Conservation (phyloP, 2,329 filamentous ascomycete species). For the Pseudocercospora cruenta region DNA sequence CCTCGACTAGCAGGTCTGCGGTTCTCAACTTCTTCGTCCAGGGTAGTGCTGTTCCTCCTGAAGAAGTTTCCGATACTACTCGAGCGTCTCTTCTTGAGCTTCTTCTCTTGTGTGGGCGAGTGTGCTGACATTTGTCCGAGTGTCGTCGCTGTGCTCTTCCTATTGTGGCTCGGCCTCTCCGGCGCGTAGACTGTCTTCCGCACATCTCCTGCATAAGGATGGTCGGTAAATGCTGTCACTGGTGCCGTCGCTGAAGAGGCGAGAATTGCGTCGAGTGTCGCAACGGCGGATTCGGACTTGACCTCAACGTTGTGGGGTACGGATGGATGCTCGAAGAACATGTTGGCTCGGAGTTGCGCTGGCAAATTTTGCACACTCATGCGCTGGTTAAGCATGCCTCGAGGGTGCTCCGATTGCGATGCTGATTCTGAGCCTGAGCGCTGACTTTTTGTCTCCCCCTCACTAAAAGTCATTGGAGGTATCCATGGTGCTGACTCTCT, state of each 20-base stretch:
- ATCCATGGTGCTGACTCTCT: slow-evolving; percentile 58
- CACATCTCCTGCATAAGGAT: slow-evolving; percentile 76
- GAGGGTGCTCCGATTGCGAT: slow-evolving; percentile 11
- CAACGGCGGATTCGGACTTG: slow-evolving; percentile 79
- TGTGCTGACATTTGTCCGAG: slow-evolving; percentile 8
- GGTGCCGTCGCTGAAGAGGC: slow-evolving; percentile 87
- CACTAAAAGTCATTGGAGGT: slow-evolving; percentile 31
- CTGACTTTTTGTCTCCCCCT: slow-evolving; percentile 18
- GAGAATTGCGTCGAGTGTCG: slow-evolving; percentile 86
- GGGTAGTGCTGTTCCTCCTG: slow-evolving; percentile 35
- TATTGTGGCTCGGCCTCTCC: slow-evolving; percentile 23
- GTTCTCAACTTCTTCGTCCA: slow-evolving; percentile 44
- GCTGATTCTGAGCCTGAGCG: slow-evolving; percentile 21
- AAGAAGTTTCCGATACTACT: slow-evolving; percentile 38
- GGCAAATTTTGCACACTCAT: slow-evolving; percentile 60
- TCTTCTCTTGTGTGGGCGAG: slow-evolving; percentile 12
- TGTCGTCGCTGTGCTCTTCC: slow-evolving; percentile 25
- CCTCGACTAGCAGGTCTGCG: slow-evolving; percentile 29
- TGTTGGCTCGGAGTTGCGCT: slow-evolving; percentile 83
- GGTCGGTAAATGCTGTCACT: slow-evolving; percentile 88
- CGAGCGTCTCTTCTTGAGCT: slow-evolving; percentile 32
- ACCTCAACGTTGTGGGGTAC: slow-evolving; percentile 59
- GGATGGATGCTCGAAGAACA: slow-evolving; percentile 79
- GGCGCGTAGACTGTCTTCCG: slow-evolving; percentile 74
- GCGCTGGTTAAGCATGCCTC: slow-evolving; percentile 37